These are phyloP conservation scores for Vanrija sp. DNA, from an alignment of 1,284 basidiomycete species.

Conservation along the genomic window DNA sequence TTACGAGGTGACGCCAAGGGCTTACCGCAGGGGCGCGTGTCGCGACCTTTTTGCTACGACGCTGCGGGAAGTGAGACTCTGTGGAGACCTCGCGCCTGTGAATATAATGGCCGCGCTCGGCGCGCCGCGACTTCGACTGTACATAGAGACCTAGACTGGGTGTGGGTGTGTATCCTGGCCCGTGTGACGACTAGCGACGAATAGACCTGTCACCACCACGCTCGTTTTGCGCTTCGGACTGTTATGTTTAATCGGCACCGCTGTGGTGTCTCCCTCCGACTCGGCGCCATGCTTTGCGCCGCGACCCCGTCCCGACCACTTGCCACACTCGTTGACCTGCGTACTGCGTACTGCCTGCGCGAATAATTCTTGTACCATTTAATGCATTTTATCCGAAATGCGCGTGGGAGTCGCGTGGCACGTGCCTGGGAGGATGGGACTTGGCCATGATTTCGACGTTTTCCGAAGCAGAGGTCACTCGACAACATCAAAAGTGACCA, in stretches of 20 bases:
- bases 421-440: background rate
- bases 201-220: too few species aligned
- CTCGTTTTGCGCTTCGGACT: background rate
- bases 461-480: conserved; percentile 5
- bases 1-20: conserved; percentile 17
- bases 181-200: too few species aligned
- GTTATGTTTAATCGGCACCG: background rate
- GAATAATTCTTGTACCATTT: too few species aligned
- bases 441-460: background rate
- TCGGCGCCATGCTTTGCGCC: background rate
- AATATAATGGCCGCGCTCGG: background rate
- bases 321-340: too few species aligned
- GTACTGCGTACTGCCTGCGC: too few species aligned
- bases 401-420: background rate
- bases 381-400: background rate
- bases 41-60: conserved; percentile 3
- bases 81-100: conserved; percentile 7
- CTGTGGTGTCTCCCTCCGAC: background rate
- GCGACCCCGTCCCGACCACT: too few species aligned
- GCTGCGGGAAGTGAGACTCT: conserved; percentile 9
- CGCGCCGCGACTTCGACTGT: background rate
- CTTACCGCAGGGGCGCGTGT: conserved; percentile 14
- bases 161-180: background rate
- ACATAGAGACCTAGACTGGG: background rate
- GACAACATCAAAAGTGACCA: background rate